These are phyloP conservation scores for Atkinsonella texensis DNA, from an alignment of 2,329 filamentous ascomycete genomes.

Conservation along the genomic window DNA sequence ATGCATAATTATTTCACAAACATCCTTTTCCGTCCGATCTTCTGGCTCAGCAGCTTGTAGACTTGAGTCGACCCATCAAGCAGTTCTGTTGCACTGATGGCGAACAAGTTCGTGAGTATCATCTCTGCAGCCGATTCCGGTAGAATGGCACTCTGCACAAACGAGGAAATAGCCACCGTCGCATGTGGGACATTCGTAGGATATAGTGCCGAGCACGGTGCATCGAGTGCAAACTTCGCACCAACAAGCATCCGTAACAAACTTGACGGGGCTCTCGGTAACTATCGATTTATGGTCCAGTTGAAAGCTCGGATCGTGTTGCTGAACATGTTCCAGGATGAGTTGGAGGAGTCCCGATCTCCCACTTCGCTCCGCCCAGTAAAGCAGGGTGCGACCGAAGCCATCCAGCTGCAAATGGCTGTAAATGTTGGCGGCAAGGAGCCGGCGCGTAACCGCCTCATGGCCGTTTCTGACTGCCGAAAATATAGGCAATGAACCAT, in stretches of 20 bases:
- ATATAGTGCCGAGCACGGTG: neutral
- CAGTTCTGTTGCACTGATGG: slow-evolving; percentile 2
- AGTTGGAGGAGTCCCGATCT: neutral
- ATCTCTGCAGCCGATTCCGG: slow-evolving; percentile 3
- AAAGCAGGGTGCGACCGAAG: slow-evolving; percentile 4
- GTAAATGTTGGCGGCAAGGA: neutral
- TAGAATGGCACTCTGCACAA: slow-evolving; percentile 5
- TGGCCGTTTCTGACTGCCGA: slow-evolving; percentile 6
- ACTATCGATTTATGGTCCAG: neutral
- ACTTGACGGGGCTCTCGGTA: neutral
- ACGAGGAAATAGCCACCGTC: slow-evolving; percentile 9
- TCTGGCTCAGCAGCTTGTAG: too few relatives aligned
- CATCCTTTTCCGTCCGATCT: too few relatives aligned
- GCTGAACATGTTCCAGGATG: neutral
- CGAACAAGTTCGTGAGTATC: slow-evolving; percentile 2
- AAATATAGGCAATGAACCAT: slow-evolving; percentile 1
- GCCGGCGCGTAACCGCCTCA: neutral
- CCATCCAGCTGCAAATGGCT: neutral
- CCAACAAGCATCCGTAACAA: slow-evolving; percentile 2
- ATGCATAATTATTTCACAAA: neutral
- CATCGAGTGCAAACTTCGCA: slow-evolving; percentile 9
- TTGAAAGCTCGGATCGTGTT: neutral
- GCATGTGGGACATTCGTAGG: slow-evolving; percentile 6
- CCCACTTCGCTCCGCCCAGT: slow-evolving; percentile 5
- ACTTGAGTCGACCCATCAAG: neutral